phyloP scores from a whole-genome alignment of 345 rosid genomes.

The Linum usitatissimum region DNA sequence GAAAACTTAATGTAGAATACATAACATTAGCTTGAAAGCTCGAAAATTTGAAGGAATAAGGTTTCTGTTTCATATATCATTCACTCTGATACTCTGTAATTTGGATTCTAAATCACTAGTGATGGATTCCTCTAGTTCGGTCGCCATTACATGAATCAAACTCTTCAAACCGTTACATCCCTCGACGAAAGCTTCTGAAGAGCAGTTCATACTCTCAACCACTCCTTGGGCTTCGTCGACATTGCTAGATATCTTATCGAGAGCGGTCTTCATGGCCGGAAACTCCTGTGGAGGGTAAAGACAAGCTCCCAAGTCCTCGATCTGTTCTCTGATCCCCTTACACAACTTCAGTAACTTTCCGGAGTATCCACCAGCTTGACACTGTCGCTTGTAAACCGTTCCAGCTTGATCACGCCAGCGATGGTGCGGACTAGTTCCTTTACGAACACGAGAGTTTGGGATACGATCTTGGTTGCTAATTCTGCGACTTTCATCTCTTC shows the following conservation, averaged over 20 bases:
- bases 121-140: constrained; percentile 23
- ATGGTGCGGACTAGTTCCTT: constrained; percentile 76
- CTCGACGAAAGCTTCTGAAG: constrained; percentile 34
- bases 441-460: constrained; percentile 36
- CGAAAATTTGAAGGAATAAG: too few relatives aligned
- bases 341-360: constrained; percentile 61
- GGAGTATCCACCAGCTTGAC: constrained; percentile 46
- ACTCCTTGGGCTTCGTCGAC: constrained; percentile 30
- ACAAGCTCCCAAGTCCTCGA: constrained; percentile 75
- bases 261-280: constrained; percentile 30
- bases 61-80: background rate
- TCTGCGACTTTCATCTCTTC: constrained; percentile 83
- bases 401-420: constrained; percentile 56
- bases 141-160: constrained; percentile 34
- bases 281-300: constrained; percentile 85
- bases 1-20: background rate
- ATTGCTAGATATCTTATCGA: constrained; percentile 27
- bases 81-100: constrained; percentile 42
- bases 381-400: constrained; percentile 33
- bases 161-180: constrained; percentile 39
- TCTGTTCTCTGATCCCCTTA: constrained; percentile 47
- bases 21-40: too few relatives aligned
- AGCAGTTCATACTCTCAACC: constrained; percentile 33
- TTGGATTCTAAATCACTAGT: constrained; percentile 28
- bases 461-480: constrained; percentile 42